Base-by-base conservation (phyloP, 2,329 filamentous ascomycete species). In the Aspergillus sp. region DNA sequence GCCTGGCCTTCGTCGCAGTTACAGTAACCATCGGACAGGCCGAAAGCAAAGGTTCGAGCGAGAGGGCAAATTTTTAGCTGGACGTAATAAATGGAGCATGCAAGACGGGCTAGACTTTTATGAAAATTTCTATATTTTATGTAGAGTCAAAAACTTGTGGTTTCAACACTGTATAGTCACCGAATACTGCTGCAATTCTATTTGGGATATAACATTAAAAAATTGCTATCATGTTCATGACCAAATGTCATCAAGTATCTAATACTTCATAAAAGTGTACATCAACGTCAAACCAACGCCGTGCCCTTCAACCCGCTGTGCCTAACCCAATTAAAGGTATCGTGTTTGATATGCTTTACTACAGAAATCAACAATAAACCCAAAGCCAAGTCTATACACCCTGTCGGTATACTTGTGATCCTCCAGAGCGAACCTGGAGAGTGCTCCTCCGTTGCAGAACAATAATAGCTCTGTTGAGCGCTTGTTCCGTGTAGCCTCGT, bases 391-490 rank as follows among this genome's bases (percentile, higher is more conserved):
- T 54, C 68, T 65, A 80, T 51, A 77, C 75, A 58, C 77, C 75
- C 62, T 77, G 75, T 30, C 79, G 75, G 66, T 79, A 80, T 52
- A 81, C 74, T 65, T 80, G 79, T 15, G 75, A 77, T 4, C 79
- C 79, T 50, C 79, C 79, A 39, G 76, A 79, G 55, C 80, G 75
- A 57, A 82, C 77, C 56, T 79, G 76, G 22, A 82, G 71, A 2
- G 90, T 96, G 67, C 97, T 93, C 65, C 92, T 85, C 68, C 93
- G 83, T 73, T 96, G 91, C 76, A 99, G 77, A 15, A 98, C 85
- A 78, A 93, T 87, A 66, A 99, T 74, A 0, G 93, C 91, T 66
- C 93, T 81, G 64, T 93, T 93, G 30, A 99, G 81, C 15, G 87
- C 88, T 71, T 91, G 88, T 75, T 98, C 95, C 62, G 86, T 91